A percentile compares a stretch with the other conserved stretches of the same genome.
phyloP scores from a whole-genome alignment of 768 basidiomycete genomes.

The Tulasnella sp. region DNA sequence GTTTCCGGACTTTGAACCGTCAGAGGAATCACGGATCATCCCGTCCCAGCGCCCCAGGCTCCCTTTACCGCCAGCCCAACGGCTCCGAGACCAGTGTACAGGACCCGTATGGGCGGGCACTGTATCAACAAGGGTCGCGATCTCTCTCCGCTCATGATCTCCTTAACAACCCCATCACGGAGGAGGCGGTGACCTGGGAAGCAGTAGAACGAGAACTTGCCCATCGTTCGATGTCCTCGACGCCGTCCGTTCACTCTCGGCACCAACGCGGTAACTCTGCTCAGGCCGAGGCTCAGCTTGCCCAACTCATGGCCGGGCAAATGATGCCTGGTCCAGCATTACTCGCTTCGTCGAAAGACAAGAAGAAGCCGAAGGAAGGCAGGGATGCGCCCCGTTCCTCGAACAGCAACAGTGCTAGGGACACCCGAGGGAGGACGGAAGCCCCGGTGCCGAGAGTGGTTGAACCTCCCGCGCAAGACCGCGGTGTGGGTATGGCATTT shows the following conservation, averaged over 20 bases:
- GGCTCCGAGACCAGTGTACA: slow-evolving; percentile 5
- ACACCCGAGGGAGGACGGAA: not conserved
- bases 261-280: not conserved
- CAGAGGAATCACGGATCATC: slow-evolving; percentile 22
- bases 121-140: slow-evolving; percentile 4
- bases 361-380: not conserved
- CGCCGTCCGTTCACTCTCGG: slow-evolving; percentile 1
- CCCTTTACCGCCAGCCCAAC: slow-evolving; percentile 13
- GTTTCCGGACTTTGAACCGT: slow-evolving; percentile 29
- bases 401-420: not conserved
- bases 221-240: not conserved
- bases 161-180: not conserved
- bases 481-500: not conserved
- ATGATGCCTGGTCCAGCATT: not conserved
- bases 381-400: not conserved
- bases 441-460: not conserved
- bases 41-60: slow-evolving; percentile 25
- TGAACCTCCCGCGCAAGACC: not conserved
- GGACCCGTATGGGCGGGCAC: not conserved
- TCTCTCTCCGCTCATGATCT: slow-evolving; percentile 12
- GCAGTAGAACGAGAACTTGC: not conserved
- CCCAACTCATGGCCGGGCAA: not conserved
- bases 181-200: not conserved
- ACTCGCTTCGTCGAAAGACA: not conserved
- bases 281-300: not conserved